Evolutionary conservation across 768 basidiomycete species (phyloP), one percentile per base, ranked within the genome.

Genomic region (Collybia nuda): DNA sequence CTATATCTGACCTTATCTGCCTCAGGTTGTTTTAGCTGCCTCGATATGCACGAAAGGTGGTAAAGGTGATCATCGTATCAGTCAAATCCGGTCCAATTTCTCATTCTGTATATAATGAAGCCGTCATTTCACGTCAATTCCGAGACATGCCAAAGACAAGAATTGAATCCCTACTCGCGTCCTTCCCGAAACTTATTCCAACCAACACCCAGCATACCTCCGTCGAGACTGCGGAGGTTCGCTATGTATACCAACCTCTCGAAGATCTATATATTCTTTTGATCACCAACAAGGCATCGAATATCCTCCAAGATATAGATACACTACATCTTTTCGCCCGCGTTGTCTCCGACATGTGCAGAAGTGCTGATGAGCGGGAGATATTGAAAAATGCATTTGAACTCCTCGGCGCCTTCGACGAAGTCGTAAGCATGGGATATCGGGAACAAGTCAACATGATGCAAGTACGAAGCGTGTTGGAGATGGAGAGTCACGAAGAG

Each of bases 201-300:
- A 82, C 90, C 47, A 92, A 91, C 62, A 92, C 87, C 21, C 94
- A 97, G 68, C 94, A 98, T 66, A 97, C 95, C 3, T 91, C 93
- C n/a, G 89, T 96, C 60, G 95, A 92, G 76, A 97, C 93, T 0
- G 70, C 89, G 35, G 93, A 99, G 68, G 94, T 96, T 44, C 89
- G 94, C 59, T 98, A 93, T 65, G 94, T 98, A 54, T 98, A 96
- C 68, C 94, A 97, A 62, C 93, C 94, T 0, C 81, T 98, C 40
- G 94, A 97, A 68, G 93, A 98, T 66, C 84, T 98, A 21, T 98
- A 98, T 71, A 96, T 98, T 53, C 79, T 98, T 57, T 80, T 98
- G 56, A 95, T 98, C 71, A 98, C 96, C 48, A 98, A 98, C 74
- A 98, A 97, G 68, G 91, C 93, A 6, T 93, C 91, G n/a, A 99